Conservation (phyloP, 2,329 filamentous ascomycete species). For the Sarocladium strictum region DNA sequence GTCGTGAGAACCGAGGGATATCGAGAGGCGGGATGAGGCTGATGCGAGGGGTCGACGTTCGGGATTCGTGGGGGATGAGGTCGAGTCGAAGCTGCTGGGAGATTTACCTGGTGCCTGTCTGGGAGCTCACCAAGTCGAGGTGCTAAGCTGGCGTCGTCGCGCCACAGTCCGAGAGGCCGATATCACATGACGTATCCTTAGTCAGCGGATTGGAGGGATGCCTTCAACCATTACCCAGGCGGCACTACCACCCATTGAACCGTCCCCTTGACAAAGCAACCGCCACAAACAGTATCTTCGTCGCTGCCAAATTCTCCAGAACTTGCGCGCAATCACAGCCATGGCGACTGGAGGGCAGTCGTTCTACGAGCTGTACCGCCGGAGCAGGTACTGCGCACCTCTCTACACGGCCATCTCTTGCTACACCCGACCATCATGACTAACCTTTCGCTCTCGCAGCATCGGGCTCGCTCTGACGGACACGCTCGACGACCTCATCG, state of each 20-base stretch:
- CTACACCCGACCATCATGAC: slow-evolving; percentile 17
- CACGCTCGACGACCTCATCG: slow-evolving; percentile 94
- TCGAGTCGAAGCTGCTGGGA: slow-evolving; percentile 9
- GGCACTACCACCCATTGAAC: not conserved
- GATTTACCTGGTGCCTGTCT: slow-evolving; percentile 17
- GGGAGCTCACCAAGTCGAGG: slow-evolving; percentile 20
- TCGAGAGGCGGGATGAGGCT: slow-evolving; percentile 5
- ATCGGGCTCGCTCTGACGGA: slow-evolving; percentile 92
- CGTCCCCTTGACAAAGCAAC: slow-evolving; percentile 6
- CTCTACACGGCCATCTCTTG: not conserved
- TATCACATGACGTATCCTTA: slow-evolving; percentile 12
- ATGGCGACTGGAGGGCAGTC: slow-evolving; percentile 50
- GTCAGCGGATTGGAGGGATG: not conserved
- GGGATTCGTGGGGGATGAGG: not conserved
- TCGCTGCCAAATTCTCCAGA: not conserved
- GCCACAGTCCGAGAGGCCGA: slow-evolving; percentile 10
- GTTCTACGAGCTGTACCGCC: slow-evolving; percentile 93
- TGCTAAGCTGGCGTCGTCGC: slow-evolving; percentile 14
- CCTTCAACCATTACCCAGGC: not conserved
- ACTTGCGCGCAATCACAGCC: slow-evolving; percentile 11
- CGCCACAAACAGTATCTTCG: not conserved
- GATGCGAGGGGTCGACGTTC: slow-evolving; percentile 5
- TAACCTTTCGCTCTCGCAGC: slow-evolving; percentile 43
- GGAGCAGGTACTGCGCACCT: slow-evolving; percentile 72
- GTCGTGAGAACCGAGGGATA: slow-evolving; percentile 17